These are phyloP conservation scores for Rostrohypoxylon terebratum DNA, from an alignment of 495 filamentous ascomycete genomes.

Conservation along the genomic window DNA sequence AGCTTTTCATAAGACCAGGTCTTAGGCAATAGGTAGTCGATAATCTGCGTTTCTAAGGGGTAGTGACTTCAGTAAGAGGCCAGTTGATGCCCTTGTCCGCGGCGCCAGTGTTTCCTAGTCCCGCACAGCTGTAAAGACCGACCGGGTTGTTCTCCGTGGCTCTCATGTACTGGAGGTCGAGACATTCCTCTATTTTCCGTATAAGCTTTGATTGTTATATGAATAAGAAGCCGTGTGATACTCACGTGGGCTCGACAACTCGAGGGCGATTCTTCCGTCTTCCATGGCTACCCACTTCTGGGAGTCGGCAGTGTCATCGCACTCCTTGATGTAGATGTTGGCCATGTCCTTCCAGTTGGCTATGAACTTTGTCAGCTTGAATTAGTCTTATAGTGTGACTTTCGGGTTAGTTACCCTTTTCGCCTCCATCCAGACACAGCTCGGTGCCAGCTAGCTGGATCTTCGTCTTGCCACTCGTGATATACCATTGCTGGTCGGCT, in stretches of 20 bases:
- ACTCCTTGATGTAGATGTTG: conserved; percentile 56
- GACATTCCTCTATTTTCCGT: conserved; percentile 57
- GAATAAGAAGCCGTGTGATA: not conserved
- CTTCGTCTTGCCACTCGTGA: conserved; percentile 56
- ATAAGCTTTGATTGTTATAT: conserved; percentile 21
- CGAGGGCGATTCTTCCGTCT: conserved; percentile 63
- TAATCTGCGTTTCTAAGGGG: conserved; percentile 16
- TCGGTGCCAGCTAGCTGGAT: conserved; percentile 60
- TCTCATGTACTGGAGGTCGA: conserved; percentile 65
- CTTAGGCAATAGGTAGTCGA: not conserved
- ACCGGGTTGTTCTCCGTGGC: conserved; percentile 64
- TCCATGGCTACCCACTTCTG: conserved; percentile 63
- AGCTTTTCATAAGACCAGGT: not conserved
- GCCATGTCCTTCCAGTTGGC: conserved; percentile 67
- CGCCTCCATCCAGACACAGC: conserved; percentile 64
- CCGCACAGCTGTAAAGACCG: conserved; percentile 63
- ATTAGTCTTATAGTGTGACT: not conserved
- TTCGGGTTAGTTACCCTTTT: conserved; percentile 54
- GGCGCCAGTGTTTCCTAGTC: conserved; percentile 61
- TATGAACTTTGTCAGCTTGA: conserved; percentile 30
- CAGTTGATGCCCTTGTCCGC: conserved; percentile 67
- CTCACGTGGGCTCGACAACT: conserved; percentile 58
- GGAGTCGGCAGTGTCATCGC: conserved; percentile 53
- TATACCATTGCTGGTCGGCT: conserved; percentile 63
- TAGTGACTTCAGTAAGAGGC: conserved; percentile 58